phyloP scores from a whole-genome alignment of 768 basidiomycete species.

The Paxillus involutus region DNA sequence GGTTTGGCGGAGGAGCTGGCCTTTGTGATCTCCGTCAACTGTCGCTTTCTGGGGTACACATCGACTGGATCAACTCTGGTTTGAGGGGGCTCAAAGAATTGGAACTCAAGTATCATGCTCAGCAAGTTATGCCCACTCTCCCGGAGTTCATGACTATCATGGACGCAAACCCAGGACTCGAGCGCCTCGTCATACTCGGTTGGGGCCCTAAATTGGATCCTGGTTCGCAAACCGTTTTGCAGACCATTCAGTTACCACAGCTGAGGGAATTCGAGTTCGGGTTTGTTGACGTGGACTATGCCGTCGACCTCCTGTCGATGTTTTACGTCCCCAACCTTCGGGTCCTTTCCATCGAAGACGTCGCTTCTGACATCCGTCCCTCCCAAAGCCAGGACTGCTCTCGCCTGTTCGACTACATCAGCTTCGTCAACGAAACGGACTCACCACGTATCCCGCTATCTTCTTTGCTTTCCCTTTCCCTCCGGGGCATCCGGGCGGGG shows the following conservation, averaged over 20 bases:
- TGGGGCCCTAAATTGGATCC: slow-evolving; percentile 46
- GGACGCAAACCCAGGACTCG: slow-evolving; percentile 36
- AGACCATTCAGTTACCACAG: slow-evolving; percentile 26
- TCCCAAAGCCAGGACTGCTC: slow-evolving; percentile 35
- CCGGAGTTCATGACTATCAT: slow-evolving; percentile 46
- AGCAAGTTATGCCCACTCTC: slow-evolving; percentile 54
- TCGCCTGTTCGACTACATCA: slow-evolving; percentile 36
- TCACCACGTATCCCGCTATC: not conserved
- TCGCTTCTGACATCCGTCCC: slow-evolving; percentile 39
- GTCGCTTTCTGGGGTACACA: slow-evolving; percentile 54
- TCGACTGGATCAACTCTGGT: slow-evolving; percentile 48
- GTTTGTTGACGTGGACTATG: slow-evolving; percentile 43
- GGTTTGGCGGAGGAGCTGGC: slow-evolving; percentile 39
- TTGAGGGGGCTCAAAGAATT: slow-evolving; percentile 45
- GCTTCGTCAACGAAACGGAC: not conserved
- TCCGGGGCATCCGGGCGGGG: slow-evolving; percentile 9
- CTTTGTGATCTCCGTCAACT: slow-evolving; percentile 39
- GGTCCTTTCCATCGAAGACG: slow-evolving; percentile 45
- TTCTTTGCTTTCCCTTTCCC: slow-evolving; percentile 6
- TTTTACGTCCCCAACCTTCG: slow-evolving; percentile 39
- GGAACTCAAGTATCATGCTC: slow-evolving; percentile 56
- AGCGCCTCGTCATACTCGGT: slow-evolving; percentile 48
- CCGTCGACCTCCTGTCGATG: slow-evolving; percentile 36
- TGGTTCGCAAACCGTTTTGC: not conserved
- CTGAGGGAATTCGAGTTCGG: slow-evolving; percentile 40